Evolutionary conservation across 768 basidiomycete genomes (phyloP).

Genomic region (Amyloporia xantha): DNA sequence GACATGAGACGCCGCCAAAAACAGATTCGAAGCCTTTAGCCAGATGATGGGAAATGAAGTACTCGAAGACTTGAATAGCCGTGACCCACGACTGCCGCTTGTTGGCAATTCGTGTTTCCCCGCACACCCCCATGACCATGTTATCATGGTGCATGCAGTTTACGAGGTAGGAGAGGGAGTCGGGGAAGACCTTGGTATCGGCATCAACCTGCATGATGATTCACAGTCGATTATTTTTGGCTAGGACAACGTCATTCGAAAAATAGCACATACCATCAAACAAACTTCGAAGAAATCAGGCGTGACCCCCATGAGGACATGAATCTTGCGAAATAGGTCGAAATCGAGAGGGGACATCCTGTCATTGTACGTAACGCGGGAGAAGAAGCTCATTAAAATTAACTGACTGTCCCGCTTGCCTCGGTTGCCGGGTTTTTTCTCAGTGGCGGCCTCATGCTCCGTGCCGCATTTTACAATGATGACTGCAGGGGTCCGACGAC

Average conservation of each 20-base stretch:
- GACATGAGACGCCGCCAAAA: slow-evolving; percentile 97
- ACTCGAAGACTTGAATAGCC: slow-evolving; percentile 96
- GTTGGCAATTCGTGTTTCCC: slow-evolving; percentile 98
- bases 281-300: slow-evolving; percentile 98
- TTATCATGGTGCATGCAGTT: slow-evolving; percentile 99
- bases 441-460: slow-evolving; percentile 70
- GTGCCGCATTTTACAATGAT: slow-evolving; percentile 96
- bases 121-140: slow-evolving; percentile 98
- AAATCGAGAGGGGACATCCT: slow-evolving; percentile 97
- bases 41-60: slow-evolving; percentile 98
- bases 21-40: slow-evolving; percentile 99
- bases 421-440: slow-evolving; percentile 95
- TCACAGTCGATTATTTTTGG: not conserved
- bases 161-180: slow-evolving; percentile 84
- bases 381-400: slow-evolving; percentile 99
- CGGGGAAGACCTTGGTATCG: slow-evolving; percentile 92
- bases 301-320: slow-evolving; percentile 96
- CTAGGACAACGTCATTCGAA: too few relatives aligned
- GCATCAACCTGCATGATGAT: slow-evolving; percentile 76
- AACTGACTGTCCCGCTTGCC: slow-evolving; percentile 99
- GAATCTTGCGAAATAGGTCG: slow-evolving; percentile 95
- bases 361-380: slow-evolving; percentile 97
- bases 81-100: slow-evolving; percentile 99
- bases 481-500: slow-evolving; percentile 88
- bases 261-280: slow-evolving; percentile 72